These are phyloP conservation scores for Coniosporium apollinis DNA, from an alignment of 495 filamentous ascomycete genomes.

Conservation along the genomic window DNA sequence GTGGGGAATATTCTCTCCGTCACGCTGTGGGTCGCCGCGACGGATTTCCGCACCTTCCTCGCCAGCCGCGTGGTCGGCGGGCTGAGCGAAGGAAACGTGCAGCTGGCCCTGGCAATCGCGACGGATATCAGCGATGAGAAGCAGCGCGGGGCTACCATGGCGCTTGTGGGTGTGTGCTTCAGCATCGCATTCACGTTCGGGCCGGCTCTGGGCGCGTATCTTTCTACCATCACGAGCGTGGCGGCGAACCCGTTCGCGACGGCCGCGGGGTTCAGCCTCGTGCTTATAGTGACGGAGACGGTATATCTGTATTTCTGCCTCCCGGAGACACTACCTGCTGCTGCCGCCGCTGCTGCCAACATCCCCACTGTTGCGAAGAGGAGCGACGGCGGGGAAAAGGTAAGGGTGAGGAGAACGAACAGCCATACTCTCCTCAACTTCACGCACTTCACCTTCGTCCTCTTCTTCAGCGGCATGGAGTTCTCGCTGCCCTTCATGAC, in stretches of 20 bases:
- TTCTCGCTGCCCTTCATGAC: constrained; percentile 95
- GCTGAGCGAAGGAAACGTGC: constrained; percentile 90
- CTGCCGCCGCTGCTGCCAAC: constrained; percentile 1
- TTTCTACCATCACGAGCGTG: constrained; percentile 57
- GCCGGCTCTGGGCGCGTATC: constrained; percentile 71
- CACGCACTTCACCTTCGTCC: constrained; percentile 77
- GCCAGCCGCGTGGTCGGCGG: constrained; percentile 84
- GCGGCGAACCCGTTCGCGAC: constrained; percentile 85
- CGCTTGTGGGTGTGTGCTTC: constrained; percentile 90
- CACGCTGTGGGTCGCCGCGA: constrained; percentile 80
- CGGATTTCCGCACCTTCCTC: constrained; percentile 89
- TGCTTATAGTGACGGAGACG: constrained; percentile 72
- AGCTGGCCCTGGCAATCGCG: constrained; percentile 90
- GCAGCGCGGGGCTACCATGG: constrained; percentile 78
- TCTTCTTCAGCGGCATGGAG: constrained; percentile 96
- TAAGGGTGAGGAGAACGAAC: constrained; percentile 42
- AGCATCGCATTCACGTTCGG: constrained; percentile 95
- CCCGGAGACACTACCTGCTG: constrained; percentile 69
- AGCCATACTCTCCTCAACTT: constrained; percentile 67
- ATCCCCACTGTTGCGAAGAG: constrained; percentile 1
- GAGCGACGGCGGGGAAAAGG: constrained; percentile 13
- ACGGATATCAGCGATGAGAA: constrained; percentile 82
- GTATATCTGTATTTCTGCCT: constrained; percentile 71
- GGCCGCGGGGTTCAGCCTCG: constrained; percentile 69
- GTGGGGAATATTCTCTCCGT: constrained; percentile 85